Conservation (phyloP, 1,284 basidiomycete genomes). For the Chiua sp. region DNA sequence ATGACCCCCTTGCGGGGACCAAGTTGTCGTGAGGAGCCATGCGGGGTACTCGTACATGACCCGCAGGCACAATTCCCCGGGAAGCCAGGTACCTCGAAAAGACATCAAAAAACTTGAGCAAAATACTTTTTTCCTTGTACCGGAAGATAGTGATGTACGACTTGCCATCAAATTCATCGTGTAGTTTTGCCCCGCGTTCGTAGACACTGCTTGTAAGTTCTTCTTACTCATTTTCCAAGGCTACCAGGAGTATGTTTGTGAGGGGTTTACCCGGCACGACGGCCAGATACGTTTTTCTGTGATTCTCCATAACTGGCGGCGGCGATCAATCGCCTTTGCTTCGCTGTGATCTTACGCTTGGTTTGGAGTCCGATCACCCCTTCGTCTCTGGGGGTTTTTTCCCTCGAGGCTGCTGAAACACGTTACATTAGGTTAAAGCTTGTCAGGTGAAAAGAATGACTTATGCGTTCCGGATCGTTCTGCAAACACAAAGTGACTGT, state of each 20-base stretch:
- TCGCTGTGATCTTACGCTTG: slow-evolving; percentile 49
- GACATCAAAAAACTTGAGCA: background rate
- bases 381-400: slow-evolving; percentile 38
- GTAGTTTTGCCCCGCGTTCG: slow-evolving; percentile 58
- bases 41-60: slow-evolving; percentile 3
- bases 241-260: slow-evolving; percentile 10
- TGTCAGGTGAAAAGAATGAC: background rate
- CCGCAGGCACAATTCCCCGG: slow-evolving; percentile 25
- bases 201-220: slow-evolving; percentile 44
- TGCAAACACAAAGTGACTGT: slow-evolving; percentile 62
- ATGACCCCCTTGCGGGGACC: background rate
- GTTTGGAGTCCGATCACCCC: slow-evolving; percentile 63
- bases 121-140: slow-evolving; percentile 40
- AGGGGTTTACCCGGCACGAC: slow-evolving; percentile 45
- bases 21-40: background rate
- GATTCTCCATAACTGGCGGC: slow-evolving; percentile 22
- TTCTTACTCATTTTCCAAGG: slow-evolving; percentile 47
- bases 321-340: no score
- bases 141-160: slow-evolving; percentile 61
- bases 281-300: slow-evolving; percentile 42
- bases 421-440: background rate
- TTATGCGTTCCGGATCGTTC: slow-evolving; percentile 40
- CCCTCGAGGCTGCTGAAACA: slow-evolving; percentile 2
- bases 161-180: slow-evolving; percentile 42
- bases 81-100: slow-evolving; percentile 26